A percentile compares a stretch with the other conserved stretches of the same genome.
phyloP scores from a whole-genome alignment of 305 asterid species.

The Fraxinus greggii region DNA sequence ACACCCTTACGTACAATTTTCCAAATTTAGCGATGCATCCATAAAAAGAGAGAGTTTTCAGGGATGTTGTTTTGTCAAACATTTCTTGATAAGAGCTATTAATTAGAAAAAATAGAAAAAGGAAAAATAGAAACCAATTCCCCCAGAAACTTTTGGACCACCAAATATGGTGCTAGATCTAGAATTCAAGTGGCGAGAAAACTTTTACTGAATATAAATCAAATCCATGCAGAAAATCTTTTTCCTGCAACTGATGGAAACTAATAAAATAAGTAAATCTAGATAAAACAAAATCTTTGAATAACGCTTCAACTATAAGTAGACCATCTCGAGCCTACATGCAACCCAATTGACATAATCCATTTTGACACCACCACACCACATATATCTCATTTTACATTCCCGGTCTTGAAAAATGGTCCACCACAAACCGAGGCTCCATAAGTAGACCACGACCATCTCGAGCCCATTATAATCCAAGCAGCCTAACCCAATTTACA shows the following conservation, averaged over 20 bases:
- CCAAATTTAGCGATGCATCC: not conserved
- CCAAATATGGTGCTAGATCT: not conserved
- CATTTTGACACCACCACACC: too few relatives aligned
- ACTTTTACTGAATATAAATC: not conserved
- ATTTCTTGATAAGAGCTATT: too few relatives aligned
- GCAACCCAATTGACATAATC: too few relatives aligned
- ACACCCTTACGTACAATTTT: not conserved
- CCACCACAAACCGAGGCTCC: not conserved
- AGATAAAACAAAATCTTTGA: not conserved
- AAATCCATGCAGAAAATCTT: not conserved
- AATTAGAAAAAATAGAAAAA: not conserved
- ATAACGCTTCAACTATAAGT: not conserved
- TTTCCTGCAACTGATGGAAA: not conserved
- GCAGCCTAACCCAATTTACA: not conserved
- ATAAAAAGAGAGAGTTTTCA: not conserved
- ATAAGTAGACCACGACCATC: not conserved
- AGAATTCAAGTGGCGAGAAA: not conserved
- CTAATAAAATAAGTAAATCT: not conserved
- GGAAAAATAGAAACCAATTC: not conserved
- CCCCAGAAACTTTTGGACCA: not conserved
- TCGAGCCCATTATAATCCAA: not conserved
- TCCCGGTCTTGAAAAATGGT: too few relatives aligned
- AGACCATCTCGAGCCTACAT: not conserved
- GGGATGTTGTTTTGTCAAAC: not conserved
- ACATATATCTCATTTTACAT: not conserved